Percentiles rank a stretch among this genome's conserved stretches.
Evolutionary conservation across 202 grass and related monocot genomes (phyloP).

Genomic region (Carex sylvatica): DNA sequence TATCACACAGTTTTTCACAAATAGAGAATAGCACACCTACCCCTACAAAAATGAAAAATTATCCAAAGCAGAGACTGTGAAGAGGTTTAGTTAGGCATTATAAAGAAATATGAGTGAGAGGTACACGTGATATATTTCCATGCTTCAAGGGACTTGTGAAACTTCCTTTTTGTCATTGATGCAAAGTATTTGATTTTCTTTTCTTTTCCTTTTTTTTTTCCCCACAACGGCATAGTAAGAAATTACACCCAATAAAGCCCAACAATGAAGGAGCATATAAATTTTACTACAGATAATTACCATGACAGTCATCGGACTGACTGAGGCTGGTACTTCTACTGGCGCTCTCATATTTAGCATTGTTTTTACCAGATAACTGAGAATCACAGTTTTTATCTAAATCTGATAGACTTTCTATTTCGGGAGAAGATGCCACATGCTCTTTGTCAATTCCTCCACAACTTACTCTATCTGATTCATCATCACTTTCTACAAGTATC

Average conservation of each 20-base stretch:
- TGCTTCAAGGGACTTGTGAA: background rate
- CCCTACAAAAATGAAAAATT: background rate
- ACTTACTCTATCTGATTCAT: slow-evolving; percentile 38
- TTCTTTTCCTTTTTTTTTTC: background rate
- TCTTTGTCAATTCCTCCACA: slow-evolving; percentile 5
- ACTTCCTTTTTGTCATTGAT: background rate
- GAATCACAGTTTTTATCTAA: slow-evolving; percentile 16
- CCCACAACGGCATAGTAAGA: background rate
- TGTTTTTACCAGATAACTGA: background rate
- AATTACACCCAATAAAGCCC: background rate
- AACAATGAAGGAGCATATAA: background rate
- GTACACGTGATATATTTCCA: background rate
- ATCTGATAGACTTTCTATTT: background rate
- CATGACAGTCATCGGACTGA: background rate
- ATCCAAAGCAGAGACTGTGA: background rate
- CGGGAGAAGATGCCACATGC: slow-evolving; percentile 1
- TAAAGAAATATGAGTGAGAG: background rate
- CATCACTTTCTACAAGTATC: slow-evolving; percentile 69
- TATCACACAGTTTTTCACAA: too few relatives aligned
- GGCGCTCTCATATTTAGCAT: background rate
- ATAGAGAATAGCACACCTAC: too few relatives aligned
- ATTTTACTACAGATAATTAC: slow-evolving; percentile 21
- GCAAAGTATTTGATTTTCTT: background rate
- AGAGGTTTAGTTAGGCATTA: background rate
- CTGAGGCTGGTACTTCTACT: slow-evolving; percentile 2